Evolutionary conservation across 2,329 filamentous ascomycete genomes (phyloP).

Genomic region (Botrytis elliptica): DNA sequence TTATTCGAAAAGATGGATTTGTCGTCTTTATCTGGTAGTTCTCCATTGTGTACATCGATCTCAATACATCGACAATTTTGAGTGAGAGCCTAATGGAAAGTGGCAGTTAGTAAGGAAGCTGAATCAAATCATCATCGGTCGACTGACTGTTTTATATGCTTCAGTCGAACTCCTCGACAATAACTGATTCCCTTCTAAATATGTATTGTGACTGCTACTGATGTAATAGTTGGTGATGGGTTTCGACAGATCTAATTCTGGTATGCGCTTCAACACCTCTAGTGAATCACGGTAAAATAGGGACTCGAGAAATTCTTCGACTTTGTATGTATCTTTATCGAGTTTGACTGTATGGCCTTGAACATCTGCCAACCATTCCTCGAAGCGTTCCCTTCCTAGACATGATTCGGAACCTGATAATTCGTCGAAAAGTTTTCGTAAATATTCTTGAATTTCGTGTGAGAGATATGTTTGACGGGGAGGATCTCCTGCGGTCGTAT

Average conservation of each 20-base stretch:
- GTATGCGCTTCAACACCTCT: conserved; percentile 31
- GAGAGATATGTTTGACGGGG: conserved; percentile 44
- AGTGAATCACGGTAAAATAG: conserved; percentile 36
- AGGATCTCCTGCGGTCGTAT: conserved; percentile 24
- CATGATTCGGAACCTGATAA: conserved; percentile 41
- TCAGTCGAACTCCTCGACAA: conserved; percentile 71
- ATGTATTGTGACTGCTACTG: conserved; percentile 93
- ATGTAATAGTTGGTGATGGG: conserved; percentile 75
- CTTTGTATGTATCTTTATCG: conserved; percentile 37
- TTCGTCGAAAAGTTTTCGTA: conserved; percentile 49
- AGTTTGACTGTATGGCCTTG: conserved; percentile 43
- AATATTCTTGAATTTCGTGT: conserved; percentile 48
- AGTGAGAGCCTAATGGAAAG: conserved; percentile 58
- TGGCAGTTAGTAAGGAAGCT: conserved; percentile 18
- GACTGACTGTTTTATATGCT: conserved; percentile 70
- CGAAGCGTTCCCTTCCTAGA: conserved; percentile 45
- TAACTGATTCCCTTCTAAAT: conserved; percentile 82
- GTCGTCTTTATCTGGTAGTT: conserved; percentile 40
- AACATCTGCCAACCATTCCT: conserved; percentile 49
- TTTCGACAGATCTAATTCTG: conserved; percentile 36
- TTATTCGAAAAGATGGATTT: conserved; percentile 39
- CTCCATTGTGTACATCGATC: conserved; percentile 91
- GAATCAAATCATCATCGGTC: conserved; percentile 23
- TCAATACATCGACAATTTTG: conserved; percentile 87
- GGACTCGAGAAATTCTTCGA: conserved; percentile 38